These are phyloP conservation scores for Coemansia sp. DNA, from an alignment of 192 early-diverging fungal species.

Conservation along the genomic window DNA sequence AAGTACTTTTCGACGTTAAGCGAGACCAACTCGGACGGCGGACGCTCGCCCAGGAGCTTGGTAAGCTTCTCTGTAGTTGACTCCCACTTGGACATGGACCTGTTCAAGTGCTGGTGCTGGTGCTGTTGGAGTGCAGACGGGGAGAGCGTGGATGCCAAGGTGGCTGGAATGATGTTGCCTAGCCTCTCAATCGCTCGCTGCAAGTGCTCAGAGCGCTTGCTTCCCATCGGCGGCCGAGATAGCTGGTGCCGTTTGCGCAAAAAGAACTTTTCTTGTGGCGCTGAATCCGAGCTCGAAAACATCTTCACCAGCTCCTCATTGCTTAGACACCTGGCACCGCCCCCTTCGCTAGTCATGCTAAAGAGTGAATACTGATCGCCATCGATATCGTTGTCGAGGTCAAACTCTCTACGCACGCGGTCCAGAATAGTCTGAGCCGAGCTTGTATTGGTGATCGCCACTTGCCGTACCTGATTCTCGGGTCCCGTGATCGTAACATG, in stretches of 20 bases:
- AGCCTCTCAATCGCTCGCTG: slow-evolving; percentile 48
- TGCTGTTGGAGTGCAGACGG: slow-evolving; percentile 17
- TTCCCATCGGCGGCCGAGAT: slow-evolving; percentile 42
- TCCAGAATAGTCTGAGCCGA: slow-evolving; percentile 70
- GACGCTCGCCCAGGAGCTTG: slow-evolving; percentile 93
- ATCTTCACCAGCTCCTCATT: slow-evolving; percentile 81
- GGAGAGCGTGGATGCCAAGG: neutral
- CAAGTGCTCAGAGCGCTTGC: slow-evolving; percentile 46
- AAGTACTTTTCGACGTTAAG: slow-evolving; percentile 91
- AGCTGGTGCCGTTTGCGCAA: slow-evolving; percentile 70
- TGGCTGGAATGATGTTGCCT: slow-evolving; percentile 37
- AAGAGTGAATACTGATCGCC: slow-evolving; percentile 73
- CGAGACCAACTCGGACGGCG: slow-evolving; percentile 89
- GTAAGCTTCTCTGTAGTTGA: slow-evolving; percentile 58
- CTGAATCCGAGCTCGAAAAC: slow-evolving; percentile 65
- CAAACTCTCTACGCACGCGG: slow-evolving; percentile 79
- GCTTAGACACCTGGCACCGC: slow-evolving; percentile 65
- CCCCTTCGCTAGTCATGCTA: slow-evolving; percentile 68
- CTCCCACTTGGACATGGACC: slow-evolving; percentile 38
- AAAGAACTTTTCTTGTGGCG: slow-evolving; percentile 70
- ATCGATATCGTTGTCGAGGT: slow-evolving; percentile 65
- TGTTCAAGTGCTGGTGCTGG: slow-evolving; percentile 16
- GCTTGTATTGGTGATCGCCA: slow-evolving; percentile 70
- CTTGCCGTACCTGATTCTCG: slow-evolving; percentile 74
- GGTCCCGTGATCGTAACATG: slow-evolving; percentile 80